Percentiles rank a stretch among this genome's conserved stretches.
These are phyloP conservation scores for Trichodelitschia bisporula DNA, from an alignment of 495 filamentous ascomycete genomes.

Conservation along the genomic window DNA sequence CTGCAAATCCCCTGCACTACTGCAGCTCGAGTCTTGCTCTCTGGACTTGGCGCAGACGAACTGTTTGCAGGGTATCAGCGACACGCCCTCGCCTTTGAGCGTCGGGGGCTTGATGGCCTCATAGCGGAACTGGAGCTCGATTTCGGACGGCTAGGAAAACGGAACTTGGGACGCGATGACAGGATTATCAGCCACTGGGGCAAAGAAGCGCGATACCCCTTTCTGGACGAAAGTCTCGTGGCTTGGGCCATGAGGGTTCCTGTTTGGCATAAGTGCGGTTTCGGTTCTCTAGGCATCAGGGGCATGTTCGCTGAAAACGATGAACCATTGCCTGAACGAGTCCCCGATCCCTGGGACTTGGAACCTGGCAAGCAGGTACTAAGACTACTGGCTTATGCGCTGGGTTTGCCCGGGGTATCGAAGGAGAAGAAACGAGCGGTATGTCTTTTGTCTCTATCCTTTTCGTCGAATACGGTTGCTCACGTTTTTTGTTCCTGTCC, in stretches of 20 bases:
- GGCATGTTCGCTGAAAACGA: background rate
- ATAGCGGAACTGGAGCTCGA: conserved; percentile 72
- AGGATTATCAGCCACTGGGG: conserved; percentile 76
- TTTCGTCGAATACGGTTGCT: background rate
- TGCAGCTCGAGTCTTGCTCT: conserved; percentile 55
- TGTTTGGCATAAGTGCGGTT: conserved; percentile 71
- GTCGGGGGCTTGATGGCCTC: conserved; percentile 40
- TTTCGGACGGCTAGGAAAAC: conserved; percentile 61
- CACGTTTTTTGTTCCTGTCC: background rate
- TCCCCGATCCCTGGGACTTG: conserved; percentile 13
- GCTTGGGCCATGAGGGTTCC: conserved; percentile 49
- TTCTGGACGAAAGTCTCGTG: conserved; percentile 66
- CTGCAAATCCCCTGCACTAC: conserved; percentile 13
- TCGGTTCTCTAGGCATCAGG: conserved; percentile 24
- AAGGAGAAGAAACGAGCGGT: conserved; percentile 77
- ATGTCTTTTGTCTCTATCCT: conserved; percentile 6
- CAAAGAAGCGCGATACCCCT: conserved; percentile 80
- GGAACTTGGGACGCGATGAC: conserved; percentile 88
- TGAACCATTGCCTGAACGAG: no score
- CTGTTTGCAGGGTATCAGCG: conserved; percentile 84
- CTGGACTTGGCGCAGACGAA: conserved; percentile 87
- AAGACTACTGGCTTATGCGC: conserved; percentile 46
- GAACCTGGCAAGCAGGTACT: conserved; percentile 65
- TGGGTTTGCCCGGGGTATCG: conserved; percentile 47
- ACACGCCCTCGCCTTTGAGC: conserved; percentile 51